Base-by-base conservation (phyloP, 176 grass and related monocot genomes). In the Carex kokanica region DNA sequence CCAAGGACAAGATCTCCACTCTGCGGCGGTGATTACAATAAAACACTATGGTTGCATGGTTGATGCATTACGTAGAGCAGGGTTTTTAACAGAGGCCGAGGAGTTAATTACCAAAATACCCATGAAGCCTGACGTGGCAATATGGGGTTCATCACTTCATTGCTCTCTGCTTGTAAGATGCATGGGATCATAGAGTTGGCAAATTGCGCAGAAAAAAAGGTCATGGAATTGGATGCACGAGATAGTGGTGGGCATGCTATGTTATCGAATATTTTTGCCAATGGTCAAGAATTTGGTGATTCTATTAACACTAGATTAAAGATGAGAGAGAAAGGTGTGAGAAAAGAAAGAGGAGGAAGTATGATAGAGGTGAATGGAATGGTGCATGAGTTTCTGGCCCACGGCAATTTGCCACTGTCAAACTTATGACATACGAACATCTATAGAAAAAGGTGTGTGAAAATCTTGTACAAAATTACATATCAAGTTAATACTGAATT, bases 11-110 rank as follows among this genome's bases (percentile, higher is more conserved):
- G 40, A 8, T 43, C 40, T 43, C 40, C 40, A 43, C 7, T 43
- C 6, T 43, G 40, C 5, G 40, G 40, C 0, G 0, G 40, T 43
- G 40, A 43, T 43, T 43, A 6, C 40, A 43, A 43, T 8, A 43
- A 8, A 94, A 47, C 94, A 97, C 78, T 92, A 94, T 20, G 90
- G 90, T 18, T 97, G 90, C 45, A 82, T 94, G 6, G 94, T 94
- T 12, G 92, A 94, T 64, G 70, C 87, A 9, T 85, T 94, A 18
- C 85, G 88, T 3, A 79, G 86, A 15, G 91, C 87, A 3, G 90
- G 92, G 27, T 78, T 86, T 63, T 79, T 94, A 66, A 20, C 3
- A 1, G 92, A 94, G 81, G 94, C 94, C 0, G 91, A 97, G 60
- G 88, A 85, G 3, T 40, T 70, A 69, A 92, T 97, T 53, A 0